phyloP scores from a whole-genome alignment of 2,329 filamentous ascomycete genomes.

The Fusarium torreyae region DNA sequence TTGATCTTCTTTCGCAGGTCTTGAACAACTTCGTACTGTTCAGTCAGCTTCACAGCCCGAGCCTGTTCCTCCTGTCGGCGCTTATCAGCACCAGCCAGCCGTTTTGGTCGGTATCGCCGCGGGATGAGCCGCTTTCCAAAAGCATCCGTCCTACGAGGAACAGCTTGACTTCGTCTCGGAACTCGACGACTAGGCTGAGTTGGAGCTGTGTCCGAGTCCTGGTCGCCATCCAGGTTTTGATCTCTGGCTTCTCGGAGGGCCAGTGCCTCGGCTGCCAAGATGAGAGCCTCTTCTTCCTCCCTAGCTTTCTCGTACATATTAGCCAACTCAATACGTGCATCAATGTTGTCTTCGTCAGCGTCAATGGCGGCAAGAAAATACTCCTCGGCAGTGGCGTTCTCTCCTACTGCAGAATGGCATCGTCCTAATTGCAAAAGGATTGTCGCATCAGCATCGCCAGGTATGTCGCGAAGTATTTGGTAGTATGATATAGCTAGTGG shows the following conservation, averaged over 20 bases:
- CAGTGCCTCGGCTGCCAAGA: conserved; percentile 82
- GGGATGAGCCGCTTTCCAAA: conserved; percentile 52
- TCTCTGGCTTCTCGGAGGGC: conserved; percentile 69
- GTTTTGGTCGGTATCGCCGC: conserved; percentile 62
- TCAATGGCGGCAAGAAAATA: conserved; percentile 83
- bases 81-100: conserved; percentile 62
- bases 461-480: conserved; percentile 65
- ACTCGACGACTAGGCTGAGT: conserved; percentile 24
- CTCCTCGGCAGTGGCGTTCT: conserved; percentile 79
- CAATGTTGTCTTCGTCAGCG: conserved; percentile 78
- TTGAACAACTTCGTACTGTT: conserved; percentile 62
- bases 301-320: conserved; percentile 86
- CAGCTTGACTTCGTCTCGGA: conserved; percentile 25
- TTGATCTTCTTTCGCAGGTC: conserved; percentile 61
- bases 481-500: conserved; percentile 68
- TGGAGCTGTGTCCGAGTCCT: conserved; percentile 5
- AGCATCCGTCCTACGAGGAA: conserved; percentile 22
- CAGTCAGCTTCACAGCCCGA: conserved; percentile 56
- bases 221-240: conserved; percentile 31
- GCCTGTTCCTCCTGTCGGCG: conserved; percentile 62
- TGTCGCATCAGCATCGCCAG: conserved; percentile 66
- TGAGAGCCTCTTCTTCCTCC: conserved; percentile 82
- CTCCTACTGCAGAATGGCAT: conserved; percentile 77
- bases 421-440: conserved; percentile 71
- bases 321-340: conserved; percentile 83